Conservation (phyloP, 495 filamentous ascomycete genomes). For the Oidiodendron maius region DNA sequence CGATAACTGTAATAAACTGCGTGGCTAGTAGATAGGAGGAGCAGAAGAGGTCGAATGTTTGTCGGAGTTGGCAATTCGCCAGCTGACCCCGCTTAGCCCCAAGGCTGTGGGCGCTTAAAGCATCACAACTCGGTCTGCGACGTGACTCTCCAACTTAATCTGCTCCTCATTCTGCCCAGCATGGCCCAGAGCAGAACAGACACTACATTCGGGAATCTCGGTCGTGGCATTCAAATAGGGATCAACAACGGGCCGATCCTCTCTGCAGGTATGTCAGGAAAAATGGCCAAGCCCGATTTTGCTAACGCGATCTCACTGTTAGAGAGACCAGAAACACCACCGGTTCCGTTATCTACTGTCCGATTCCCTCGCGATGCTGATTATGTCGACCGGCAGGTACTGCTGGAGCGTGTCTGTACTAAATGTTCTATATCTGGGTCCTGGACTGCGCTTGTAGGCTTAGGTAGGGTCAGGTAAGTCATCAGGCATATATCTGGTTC, state of each 20-base stretch:
- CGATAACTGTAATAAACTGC: neutral
- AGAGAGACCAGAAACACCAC: slow-evolving; percentile 24
- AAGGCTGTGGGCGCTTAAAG: neutral
- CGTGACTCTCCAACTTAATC: neutral
- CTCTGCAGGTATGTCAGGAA: slow-evolving; percentile 26
- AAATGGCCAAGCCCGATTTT: slow-evolving; percentile 17
- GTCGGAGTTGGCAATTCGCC: neutral
- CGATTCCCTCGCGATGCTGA: slow-evolving; percentile 31
- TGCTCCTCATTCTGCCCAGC: neutral
- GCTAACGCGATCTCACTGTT: slow-evolving; percentile 15
- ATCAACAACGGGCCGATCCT: slow-evolving; percentile 26
- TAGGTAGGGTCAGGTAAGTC: slow-evolving; percentile 23
- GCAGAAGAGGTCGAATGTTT: neutral
- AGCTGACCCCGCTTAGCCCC: neutral
- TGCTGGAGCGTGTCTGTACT: slow-evolving; percentile 26
- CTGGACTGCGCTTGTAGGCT: slow-evolving; percentile 22
- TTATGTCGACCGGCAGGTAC: slow-evolving; percentile 25
- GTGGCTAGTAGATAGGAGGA: neutral
- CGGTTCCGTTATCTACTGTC: slow-evolving; percentile 18
- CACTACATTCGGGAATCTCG: slow-evolving; percentile 23
- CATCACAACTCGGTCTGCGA: neutral
- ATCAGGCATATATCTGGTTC: slow-evolving; percentile 1
- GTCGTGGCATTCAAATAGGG: slow-evolving; percentile 26
- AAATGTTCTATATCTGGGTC: slow-evolving; percentile 22
- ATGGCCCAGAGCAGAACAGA: slow-evolving; percentile 4